Evolutionary conservation across 2,329 filamentous ascomycete genomes (phyloP), one percentile per base, ranked within the genome.

Genomic region (Lomentospora prolificans): DNA sequence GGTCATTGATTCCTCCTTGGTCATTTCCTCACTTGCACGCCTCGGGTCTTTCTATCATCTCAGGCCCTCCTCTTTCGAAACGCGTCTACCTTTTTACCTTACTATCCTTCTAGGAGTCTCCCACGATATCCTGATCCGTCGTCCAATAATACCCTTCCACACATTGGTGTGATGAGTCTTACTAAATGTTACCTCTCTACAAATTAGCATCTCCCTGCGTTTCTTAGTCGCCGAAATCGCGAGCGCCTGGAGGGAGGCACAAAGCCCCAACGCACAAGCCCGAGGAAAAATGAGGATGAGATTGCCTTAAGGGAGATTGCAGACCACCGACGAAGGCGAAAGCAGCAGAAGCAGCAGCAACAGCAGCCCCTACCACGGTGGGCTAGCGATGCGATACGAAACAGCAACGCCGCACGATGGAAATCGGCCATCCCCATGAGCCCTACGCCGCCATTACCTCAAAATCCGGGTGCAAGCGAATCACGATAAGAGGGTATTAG

Each of bases 251-350:
- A 36, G 14, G 50, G 17, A 3, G n/a, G 28, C 10, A 25, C 25
- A 9, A 19, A 22, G 10, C 12, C 28, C 17, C 9, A 24, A 24
- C 9, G 17, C 3, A 17, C 10, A 9, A 54, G 51, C 25, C 39
- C 51, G 12, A 33, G 57, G 44, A 64, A 59, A 4, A 59, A 31
- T 10, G 66, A 69, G 28, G 69, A 70, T 46, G 58, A 66, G 39
- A 62, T 63, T 51, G 65, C 68, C 14, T 66, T 72, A 64, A 63
- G 62, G 41, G 66, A 67, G 55, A 65, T 67, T 28, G 66, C 64
- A 19, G 62, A 66, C 50, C 65, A 66, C 55, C 64, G 57, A 58
- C 60, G 30, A 10, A 60, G 28, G 31, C 51, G 50, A 25, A 24
- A 28, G 36, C 52, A 22, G 12, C 28, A 54, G 31, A 19, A 7